These are phyloP conservation scores for Penicilliopsis zonata DNA, from an alignment of 495 filamentous ascomycete genomes.

Conservation along the genomic window DNA sequence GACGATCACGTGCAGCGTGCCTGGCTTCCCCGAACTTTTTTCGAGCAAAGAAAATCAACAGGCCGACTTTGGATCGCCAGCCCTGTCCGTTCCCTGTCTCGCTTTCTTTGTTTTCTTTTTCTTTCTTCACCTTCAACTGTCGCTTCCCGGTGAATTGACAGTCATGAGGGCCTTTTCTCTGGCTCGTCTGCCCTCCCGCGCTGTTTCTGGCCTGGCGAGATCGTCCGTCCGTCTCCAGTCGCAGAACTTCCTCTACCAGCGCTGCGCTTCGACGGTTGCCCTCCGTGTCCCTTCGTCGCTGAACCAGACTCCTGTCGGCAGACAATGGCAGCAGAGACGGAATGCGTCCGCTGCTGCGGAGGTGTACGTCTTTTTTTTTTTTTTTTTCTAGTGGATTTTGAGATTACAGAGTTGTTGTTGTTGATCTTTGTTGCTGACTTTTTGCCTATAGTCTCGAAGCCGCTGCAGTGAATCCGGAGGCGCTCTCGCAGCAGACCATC, in stretches of 20 bases:
- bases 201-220: conserved; percentile 31
- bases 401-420: conserved; percentile 2
- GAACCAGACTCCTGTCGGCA: conserved; percentile 26
- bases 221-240: conserved; percentile 24
- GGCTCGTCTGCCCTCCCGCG: conserved; percentile 30
- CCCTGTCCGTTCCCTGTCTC: conserved; percentile 6
- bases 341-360: conserved; percentile 31
- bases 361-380: conserved; percentile 18
- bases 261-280: conserved; percentile 30
- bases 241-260: conserved; percentile 20
- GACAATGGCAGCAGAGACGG: conserved; percentile 25
- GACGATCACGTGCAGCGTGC: conserved; percentile 28
- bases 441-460: conserved; percentile 37
- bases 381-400: background rate
- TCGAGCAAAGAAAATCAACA: conserved; percentile 18
- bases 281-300: conserved; percentile 29
- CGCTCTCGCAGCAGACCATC: conserved; percentile 53
- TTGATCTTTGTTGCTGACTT: conserved; percentile 5
- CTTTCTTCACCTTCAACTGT: conserved; percentile 5
- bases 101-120: background rate
- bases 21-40: conserved; percentile 39
- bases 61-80: conserved; percentile 13
- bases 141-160: conserved; percentile 16
- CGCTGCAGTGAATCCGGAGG: conserved; percentile 45
- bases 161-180: conserved; percentile 35